Base-by-base conservation (phyloP, 495 filamentous ascomycete genomes). In the Amphirosellinia nigrospora region DNA sequence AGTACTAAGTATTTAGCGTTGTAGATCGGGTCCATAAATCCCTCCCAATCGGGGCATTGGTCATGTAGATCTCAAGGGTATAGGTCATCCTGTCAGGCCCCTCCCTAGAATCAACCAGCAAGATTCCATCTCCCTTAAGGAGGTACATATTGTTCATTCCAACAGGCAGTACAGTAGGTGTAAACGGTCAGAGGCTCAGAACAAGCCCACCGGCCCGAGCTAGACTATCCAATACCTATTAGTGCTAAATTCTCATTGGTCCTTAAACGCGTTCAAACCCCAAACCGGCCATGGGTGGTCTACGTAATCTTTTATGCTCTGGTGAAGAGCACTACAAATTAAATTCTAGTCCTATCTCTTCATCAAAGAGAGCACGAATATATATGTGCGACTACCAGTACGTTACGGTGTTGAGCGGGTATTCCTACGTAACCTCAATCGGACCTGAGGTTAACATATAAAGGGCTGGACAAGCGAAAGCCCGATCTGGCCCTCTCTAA, bases 211-310 rank as follows among this genome's bases (percentile, higher is more conserved):
- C 23, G 30, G 53, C 28, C 30, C 53, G 53, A 58, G 55, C 32
- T 56, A 56, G 53, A 56, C 53, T 34, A 58, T 56, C 19, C 32
- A 21, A 36, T 36, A 36, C 19, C 26, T 58, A 21, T 36, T 43
- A 5, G 16, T 58, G 11, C 58, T 43, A 7, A 19, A 43, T 43
- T 50, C 41, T 64, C 30, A 64, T 64, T 64, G 43, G 61, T 23
- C 30, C 3, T 36, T 64, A 50, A 64, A 50, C 61, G 61, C 43
- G 43, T n/a, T 16, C 60, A 26, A 63, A 46, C 21, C 16, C 21
- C 41, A 43, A 63, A 63, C 13, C 26, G 4, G 16, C 13, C 30
- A 3, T 19, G 5, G 19, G 32, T 58, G 28, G 30, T 36, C 55
- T 34, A 58, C 15, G 21, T 58, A 34, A 36, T 19, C 28, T 21